Percentiles rank a stretch among this genome's conserved stretches.
Conservation (phyloP, 1,284 basidiomycete species). For the Ceratobasidium sp. region DNA sequence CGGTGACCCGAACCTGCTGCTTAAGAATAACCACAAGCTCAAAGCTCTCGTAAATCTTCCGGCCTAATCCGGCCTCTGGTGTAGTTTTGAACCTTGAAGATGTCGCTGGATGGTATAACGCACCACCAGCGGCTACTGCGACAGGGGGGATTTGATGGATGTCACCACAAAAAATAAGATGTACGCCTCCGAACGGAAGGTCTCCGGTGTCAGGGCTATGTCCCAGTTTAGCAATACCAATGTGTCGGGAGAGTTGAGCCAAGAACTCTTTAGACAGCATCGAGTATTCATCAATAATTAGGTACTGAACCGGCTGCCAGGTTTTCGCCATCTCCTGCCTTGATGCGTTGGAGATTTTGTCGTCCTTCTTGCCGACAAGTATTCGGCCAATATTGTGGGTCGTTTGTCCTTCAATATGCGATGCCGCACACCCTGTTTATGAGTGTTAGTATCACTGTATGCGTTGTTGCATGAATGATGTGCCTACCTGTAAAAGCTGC, state of each 20-base stretch:
- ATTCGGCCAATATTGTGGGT: conserved; percentile 49
- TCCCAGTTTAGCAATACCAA: conserved; percentile 49
- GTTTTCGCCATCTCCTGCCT: conserved; percentile 8
- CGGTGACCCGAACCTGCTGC: conserved; percentile 56
- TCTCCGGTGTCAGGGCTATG: neutral
- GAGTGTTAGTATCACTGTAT: neutral
- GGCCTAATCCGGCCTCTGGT: conserved; percentile 49
- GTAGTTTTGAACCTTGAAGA: neutral
- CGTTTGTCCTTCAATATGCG: conserved; percentile 54
- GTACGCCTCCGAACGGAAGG: conserved; percentile 56
- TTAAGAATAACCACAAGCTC: conserved; percentile 55
- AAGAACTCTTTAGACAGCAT: conserved; percentile 55
- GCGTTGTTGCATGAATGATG: neutral
- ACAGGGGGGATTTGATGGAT: conserved; percentile 61
- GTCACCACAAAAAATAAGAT: conserved; percentile 57
- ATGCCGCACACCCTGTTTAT: conserved; percentile 51
- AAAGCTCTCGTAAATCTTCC: conserved; percentile 56
- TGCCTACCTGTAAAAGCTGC: conserved; percentile 55
- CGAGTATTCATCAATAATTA: conserved; percentile 56
- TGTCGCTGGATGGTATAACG: conserved; percentile 50
- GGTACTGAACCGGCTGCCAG: conserved; percentile 49
- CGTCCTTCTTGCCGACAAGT: neutral
- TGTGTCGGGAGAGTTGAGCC: conserved; percentile 50
- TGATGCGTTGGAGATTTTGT: neutral
- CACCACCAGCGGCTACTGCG: conserved; percentile 40